These are phyloP conservation scores for Phytophthora litchii DNA, from an alignment of 352 stramenopile genomes.

Conservation along the genomic window DNA sequence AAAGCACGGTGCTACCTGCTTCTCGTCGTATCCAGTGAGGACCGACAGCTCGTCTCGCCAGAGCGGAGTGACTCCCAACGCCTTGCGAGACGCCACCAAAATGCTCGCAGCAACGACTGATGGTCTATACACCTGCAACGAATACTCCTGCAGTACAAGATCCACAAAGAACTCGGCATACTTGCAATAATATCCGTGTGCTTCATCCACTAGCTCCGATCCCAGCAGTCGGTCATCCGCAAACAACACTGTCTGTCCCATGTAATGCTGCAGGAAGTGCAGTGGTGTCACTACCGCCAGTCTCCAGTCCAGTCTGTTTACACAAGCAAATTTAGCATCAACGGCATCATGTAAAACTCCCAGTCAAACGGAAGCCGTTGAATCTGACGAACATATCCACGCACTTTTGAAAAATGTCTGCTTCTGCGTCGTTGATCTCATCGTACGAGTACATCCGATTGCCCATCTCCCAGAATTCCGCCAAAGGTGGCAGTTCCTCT, in stretches of 20 bases:
- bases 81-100: constrained; percentile 77
- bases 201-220: constrained; percentile 74
- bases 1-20: constrained; percentile 86
- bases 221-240: constrained; percentile 79
- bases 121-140: constrained; percentile 82
- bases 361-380: constrained; percentile 12
- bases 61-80: constrained; percentile 75
- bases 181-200: constrained; percentile 80
- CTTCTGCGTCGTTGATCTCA: constrained; percentile 81
- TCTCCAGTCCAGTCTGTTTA: constrained; percentile 70
- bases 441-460: constrained; percentile 87
- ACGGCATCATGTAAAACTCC: constrained; percentile 23
- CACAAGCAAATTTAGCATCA: constrained; percentile 34
- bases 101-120: constrained; percentile 82
- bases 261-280: constrained; percentile 84
- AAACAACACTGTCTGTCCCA: constrained; percentile 81
- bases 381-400: constrained; percentile 27
- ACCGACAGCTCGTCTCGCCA: constrained; percentile 85
- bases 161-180: constrained; percentile 89
- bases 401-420: constrained; percentile 53
- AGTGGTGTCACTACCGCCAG: constrained; percentile 74
- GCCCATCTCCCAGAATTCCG: constrained; percentile 87
- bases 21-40: constrained; percentile 79
- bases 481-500: constrained; percentile 79
- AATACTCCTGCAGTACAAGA: constrained; percentile 85